A percentile compares a stretch with the other conserved stretches of the same genome.
Evolutionary conservation across 495 filamentous ascomycete genomes (phyloP).

Genomic region (Usnea hakonensis): DNA sequence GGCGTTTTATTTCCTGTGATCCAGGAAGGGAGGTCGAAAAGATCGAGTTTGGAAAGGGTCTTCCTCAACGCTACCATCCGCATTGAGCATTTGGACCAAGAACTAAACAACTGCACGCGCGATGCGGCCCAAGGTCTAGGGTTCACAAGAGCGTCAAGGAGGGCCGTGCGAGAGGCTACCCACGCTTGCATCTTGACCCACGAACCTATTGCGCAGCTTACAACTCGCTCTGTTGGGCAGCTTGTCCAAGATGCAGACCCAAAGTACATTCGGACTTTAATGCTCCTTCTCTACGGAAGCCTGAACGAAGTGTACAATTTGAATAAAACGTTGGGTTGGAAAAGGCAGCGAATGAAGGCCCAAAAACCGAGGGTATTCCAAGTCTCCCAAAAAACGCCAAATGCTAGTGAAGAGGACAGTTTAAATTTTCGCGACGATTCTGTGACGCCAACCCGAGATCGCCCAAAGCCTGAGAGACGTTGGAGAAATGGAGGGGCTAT

Average conservation of each 20-base stretch:
- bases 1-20: slow-evolving; percentile 64
- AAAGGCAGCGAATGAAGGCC: not conserved
- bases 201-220: slow-evolving; percentile 60
- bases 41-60: slow-evolving; percentile 67
- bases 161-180: slow-evolving; percentile 56
- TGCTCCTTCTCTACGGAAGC: slow-evolving; percentile 74
- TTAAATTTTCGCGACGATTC: slow-evolving; percentile 39
- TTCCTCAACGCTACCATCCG: slow-evolving; percentile 70
- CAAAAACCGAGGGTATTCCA: not conserved
- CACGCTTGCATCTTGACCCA: slow-evolving; percentile 70
- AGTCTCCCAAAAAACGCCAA: slow-evolving; percentile 12
- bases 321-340: slow-evolving; percentile 36
- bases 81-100: slow-evolving; percentile 65
- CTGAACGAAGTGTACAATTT: slow-evolving; percentile 64
- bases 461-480: slow-evolving; percentile 41
- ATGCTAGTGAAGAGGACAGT: slow-evolving; percentile 21
- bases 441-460: slow-evolving; percentile 55
- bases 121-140: slow-evolving; percentile 9
- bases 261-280: slow-evolving; percentile 69
- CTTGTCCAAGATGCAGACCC: slow-evolving; percentile 69
- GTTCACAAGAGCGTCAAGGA: slow-evolving; percentile 42
- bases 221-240: slow-evolving; percentile 60
- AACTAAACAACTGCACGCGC: slow-evolving; percentile 57
- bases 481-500: slow-evolving; percentile 56
- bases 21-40: slow-evolving; percentile 56